Evolutionary conservation across 2,329 filamentous ascomycete genomes (phyloP).

Genomic region (Corinectria fuckeliana): DNA sequence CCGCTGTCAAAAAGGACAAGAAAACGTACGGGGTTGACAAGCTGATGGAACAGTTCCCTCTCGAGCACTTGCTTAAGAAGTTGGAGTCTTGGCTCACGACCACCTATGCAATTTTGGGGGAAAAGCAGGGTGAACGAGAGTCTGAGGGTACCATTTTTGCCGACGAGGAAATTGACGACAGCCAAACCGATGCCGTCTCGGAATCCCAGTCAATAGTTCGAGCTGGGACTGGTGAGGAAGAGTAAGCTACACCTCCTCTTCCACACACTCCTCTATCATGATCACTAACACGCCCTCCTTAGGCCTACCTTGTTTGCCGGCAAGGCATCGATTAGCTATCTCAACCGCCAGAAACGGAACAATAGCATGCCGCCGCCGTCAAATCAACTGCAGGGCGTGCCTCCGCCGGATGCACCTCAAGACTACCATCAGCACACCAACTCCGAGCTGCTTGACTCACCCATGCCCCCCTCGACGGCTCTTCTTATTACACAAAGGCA

Average conservation of each 20-base stretch:
- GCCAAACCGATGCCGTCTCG: constrained; percentile 27
- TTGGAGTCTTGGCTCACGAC: constrained; percentile 28
- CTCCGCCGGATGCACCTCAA: constrained; percentile 23
- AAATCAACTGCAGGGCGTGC: constrained; percentile 28
- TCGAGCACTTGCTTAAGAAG: constrained; percentile 24
- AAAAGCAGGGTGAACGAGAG: background rate
- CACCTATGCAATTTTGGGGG: constrained; percentile 21
- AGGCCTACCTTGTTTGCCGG: constrained; percentile 33
- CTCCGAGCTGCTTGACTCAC: constrained; percentile 22
- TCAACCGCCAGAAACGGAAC: constrained; percentile 18
- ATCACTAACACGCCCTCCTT: constrained; percentile 6
- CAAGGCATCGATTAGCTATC: constrained; percentile 25
- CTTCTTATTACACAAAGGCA: background rate
- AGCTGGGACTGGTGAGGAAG: constrained; percentile 17
- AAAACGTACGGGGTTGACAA: constrained; percentile 10
- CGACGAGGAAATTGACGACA: constrained; percentile 24
- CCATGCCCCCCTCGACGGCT: constrained; percentile 21
- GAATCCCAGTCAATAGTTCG: constrained; percentile 38
- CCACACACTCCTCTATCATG: background rate
- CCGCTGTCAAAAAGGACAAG: constrained; percentile 17
- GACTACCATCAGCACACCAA: constrained; percentile 34
- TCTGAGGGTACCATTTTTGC: background rate
- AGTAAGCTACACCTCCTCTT: constrained; percentile 17
- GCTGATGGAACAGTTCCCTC: constrained; percentile 27
- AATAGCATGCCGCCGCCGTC: constrained; percentile 22